Evolutionary conservation across 2,329 filamentous ascomycete genomes (phyloP), one percentile per base, ranked within the genome.

Genomic region (Graphiopsis chlorocephala): DNA sequence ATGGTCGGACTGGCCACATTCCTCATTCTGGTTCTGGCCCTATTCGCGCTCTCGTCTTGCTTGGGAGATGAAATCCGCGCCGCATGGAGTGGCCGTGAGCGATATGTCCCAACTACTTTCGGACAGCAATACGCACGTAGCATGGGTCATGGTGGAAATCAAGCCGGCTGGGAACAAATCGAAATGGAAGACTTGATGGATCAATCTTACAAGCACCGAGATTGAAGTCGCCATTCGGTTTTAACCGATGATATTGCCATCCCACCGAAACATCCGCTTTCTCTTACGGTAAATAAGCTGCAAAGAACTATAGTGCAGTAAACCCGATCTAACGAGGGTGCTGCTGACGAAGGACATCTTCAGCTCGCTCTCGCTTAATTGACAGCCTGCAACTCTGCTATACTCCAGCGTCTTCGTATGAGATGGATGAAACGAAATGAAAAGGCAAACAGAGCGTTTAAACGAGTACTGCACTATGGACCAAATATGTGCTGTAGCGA

Each of bases 111-210:
- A 20, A 74, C 72, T 56, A 80, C 81, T 2, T 88, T 85, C 68
- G 85, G 84, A 47, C 78, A 82, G 58, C 81, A 81, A 67, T 87
- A 87, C 68, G 82, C 85, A 48, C 80, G 83, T 50, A 82, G 81
- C 15, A 83, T 88, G 75, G 82, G 77, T 2, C 78, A 82, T n/a
- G 82, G 82, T 47, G 80, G 81, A 8, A 83, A 82, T 7, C 78
- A 80, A 35, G 81, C 80, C 10, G 82, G 85, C 66, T 87, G 85
- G 72, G 85, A 88, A 71, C 84, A 87, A 67, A 87, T 88, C 66
- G 85, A 88, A 74, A 80, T 88, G 81, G 83, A 87, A 67, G 83
- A 86, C 64, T 85, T 87, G 82, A 76, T 87, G 63, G 78, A 79
- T 60, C 59, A 72, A 55, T 68, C 67, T 14, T 42, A 77, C 48